Evolutionary conservation across 768 basidiomycete species (phyloP).

Genomic region (Piloderma croceum): DNA sequence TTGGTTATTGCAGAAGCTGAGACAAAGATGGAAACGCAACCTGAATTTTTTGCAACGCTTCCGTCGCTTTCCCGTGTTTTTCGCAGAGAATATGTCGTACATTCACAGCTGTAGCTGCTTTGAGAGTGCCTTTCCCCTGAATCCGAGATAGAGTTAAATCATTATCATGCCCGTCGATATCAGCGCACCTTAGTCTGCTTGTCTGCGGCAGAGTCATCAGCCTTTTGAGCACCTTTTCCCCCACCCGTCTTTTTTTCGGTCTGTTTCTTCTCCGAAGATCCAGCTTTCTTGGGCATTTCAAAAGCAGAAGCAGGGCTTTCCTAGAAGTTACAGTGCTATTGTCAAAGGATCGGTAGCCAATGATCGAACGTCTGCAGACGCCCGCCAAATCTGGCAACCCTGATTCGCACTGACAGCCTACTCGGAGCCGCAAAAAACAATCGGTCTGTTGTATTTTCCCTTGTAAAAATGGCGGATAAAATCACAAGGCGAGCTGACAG

Average conservation of each 20-base stretch:
- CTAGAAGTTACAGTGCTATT: no score
- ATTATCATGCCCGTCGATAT: not conserved
- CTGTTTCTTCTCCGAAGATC: slow-evolving; percentile 17
- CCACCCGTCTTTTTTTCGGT: slow-evolving; percentile 29
- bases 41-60: slow-evolving; percentile 77
- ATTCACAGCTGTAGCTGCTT: slow-evolving; percentile 76
- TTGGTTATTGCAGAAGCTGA: not conserved
- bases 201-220: slow-evolving; percentile 32
- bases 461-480: slow-evolving; percentile 89
- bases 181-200: slow-evolving; percentile 35
- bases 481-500: no score
- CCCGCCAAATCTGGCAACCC: not conserved
- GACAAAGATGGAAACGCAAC: slow-evolving; percentile 30
- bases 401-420: slow-evolving; percentile 14
- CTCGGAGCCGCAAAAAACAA: slow-evolving; percentile 8
- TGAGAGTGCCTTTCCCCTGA: slow-evolving; percentile 58
- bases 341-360: not conserved
- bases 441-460: no score
- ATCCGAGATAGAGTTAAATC: no score
- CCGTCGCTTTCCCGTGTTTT: slow-evolving; percentile 74
- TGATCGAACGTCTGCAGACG: no score
- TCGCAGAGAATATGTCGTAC: slow-evolving; percentile 87
- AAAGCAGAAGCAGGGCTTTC: no score
- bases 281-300: slow-evolving; percentile 15
- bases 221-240: slow-evolving; percentile 41